Percentiles rank a stretch among this genome's conserved stretches.
phyloP scores from a whole-genome alignment of 768 basidiomycete genomes.

The Leccinum longicurvipes region DNA sequence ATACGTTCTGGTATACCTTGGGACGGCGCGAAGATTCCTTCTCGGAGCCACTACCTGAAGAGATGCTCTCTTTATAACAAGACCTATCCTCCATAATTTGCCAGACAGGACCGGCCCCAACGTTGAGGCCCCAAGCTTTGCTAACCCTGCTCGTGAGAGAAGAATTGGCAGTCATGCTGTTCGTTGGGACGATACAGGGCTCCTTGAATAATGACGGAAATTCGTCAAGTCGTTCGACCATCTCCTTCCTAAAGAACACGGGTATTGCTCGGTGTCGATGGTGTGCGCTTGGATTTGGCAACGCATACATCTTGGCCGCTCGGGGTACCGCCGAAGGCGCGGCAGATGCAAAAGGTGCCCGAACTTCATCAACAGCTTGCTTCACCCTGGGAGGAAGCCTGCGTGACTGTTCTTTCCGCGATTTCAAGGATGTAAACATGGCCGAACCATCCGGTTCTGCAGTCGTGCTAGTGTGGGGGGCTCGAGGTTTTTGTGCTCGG shows the following conservation, averaged over 20 bases:
- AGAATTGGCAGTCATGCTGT: conserved; percentile 49
- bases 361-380: background rate
- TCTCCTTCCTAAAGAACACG: conserved; percentile 48
- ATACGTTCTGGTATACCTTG: conserved; percentile 48
- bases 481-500: background rate
- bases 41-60: conserved; percentile 27
- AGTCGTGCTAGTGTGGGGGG: background rate
- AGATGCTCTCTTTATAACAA: conserved; percentile 67
- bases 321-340: conserved; percentile 11
- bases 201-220: conserved; percentile 50
- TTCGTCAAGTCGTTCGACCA: conserved; percentile 54
- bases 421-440: conserved; percentile 6
- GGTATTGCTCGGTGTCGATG: conserved; percentile 73
- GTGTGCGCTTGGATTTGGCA: conserved; percentile 64
- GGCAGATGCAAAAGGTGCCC: conserved; percentile 5
- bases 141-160: conserved; percentile 52
- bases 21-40: conserved; percentile 55
- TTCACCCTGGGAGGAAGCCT: conserved; percentile 20
- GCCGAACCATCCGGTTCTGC: background rate
- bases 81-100: conserved; percentile 73
- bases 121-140: conserved; percentile 71
- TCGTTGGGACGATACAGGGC: conserved; percentile 44
- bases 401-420: conserved; percentile 13
- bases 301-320: conserved; percentile 45
- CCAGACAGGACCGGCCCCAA: conserved; percentile 77